Base-by-base conservation (phyloP, 345 rosid genomes). In the Luvunga scandens region DNA sequence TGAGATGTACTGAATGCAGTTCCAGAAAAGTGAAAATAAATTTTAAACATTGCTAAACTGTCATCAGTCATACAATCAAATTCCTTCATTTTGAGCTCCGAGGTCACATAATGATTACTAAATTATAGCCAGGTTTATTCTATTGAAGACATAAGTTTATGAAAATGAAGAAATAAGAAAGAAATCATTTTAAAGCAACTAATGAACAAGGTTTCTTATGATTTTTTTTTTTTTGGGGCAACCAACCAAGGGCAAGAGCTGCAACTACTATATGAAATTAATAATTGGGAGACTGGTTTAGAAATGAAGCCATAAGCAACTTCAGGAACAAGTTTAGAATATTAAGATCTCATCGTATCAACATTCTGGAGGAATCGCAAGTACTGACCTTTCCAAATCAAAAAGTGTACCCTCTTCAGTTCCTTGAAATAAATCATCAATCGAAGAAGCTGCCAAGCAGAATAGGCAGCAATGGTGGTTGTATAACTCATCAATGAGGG, bases 351-450 rank as follows among this genome's bases (percentile, higher is more conserved):
- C 50, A 9, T 38, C 12, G 42, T 34, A 61, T 36, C 57, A 24
- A 24, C 53, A 5, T 19, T 19, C 57, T 18, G 2, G 18, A 45
- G 50, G 50, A 45, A 45, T 45, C 50, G 13, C 2, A 36, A 24
- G 48, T 30, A 62, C 63, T 62, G 83, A 89, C 98, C 98, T 91
- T 88, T 93, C 98, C 72, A 92, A 83, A 79, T 95, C 98, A 69
- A 95, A 91, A 66, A 90, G 92, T 9, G 91, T 88, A 57, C 97
- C 98, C 90, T 93, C 98, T 73, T 94, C 97, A 68, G 97, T 92
- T 88, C 98, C 98, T 86, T 93, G 94, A 83, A 95, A 95, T 79
- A 93, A 86, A 72, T 95, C 97, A 79, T 95, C 98, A 56, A 95
- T 90, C 66, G 95, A 88, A 78, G 93, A 70, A 71, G 93, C 91